A percentile compares a stretch with the other conserved stretches of the same genome.
phyloP scores from a whole-genome alignment of 257 asterid genomes.

The Galeopsis tetrahit region DNA sequence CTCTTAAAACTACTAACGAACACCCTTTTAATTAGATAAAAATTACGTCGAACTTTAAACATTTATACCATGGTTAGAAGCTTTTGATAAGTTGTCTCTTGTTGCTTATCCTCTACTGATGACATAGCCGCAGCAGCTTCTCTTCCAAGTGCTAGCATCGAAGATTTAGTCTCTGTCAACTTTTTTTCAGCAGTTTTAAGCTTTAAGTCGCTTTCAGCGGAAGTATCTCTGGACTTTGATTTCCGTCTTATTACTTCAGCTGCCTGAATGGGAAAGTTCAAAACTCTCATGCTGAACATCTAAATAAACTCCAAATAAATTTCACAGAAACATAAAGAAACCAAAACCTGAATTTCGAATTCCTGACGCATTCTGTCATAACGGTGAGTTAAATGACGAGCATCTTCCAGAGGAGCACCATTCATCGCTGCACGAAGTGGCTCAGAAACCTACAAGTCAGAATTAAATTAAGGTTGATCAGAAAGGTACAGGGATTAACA shows the following conservation, averaged over 20 bases:
- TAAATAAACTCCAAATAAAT: slow-evolving; percentile 6
- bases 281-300: slow-evolving; percentile 23
- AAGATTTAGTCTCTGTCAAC: slow-evolving; percentile 72
- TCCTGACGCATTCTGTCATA: slow-evolving; percentile 89
- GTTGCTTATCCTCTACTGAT: slow-evolving; percentile 87
- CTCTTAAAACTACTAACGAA: too few species aligned
- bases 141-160: slow-evolving; percentile 81
- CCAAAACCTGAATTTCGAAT: slow-evolving; percentile 77
- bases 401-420: slow-evolving; percentile 97
- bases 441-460: slow-evolving; percentile 67
- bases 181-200: slow-evolving; percentile 79
- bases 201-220: slow-evolving; percentile 69
- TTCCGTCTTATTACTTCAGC: slow-evolving; percentile 87
- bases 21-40: too few species aligned
- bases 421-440: slow-evolving; percentile 68
- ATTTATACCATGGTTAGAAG: slow-evolving; percentile 70
- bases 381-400: slow-evolving; percentile 87
- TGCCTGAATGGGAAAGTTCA: slow-evolving; percentile 49
- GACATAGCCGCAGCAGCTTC: slow-evolving; percentile 94
- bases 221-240: slow-evolving; percentile 81
- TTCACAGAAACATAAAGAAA: slow-evolving; percentile 23
- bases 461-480: not conserved
- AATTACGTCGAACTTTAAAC: slow-evolving; percentile 8
- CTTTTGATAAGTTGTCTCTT: slow-evolving; percentile 75
- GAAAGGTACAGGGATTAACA: not conserved